A percentile compares a stretch with the other conserved stretches of the same genome.
Conservation (phyloP, 306 rosid genomes). For the Dryas drummondii region DNA sequence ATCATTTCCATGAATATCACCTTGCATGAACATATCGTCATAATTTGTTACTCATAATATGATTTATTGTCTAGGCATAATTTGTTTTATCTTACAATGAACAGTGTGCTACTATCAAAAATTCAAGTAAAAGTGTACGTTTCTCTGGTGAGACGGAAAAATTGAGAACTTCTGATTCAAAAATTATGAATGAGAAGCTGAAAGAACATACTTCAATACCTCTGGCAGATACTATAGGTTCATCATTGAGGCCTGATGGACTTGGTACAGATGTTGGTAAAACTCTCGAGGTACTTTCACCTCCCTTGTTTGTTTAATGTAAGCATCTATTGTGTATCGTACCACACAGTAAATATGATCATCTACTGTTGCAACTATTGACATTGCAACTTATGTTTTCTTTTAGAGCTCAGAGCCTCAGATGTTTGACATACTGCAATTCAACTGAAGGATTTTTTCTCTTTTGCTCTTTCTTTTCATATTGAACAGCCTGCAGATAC, state of each 20-base stretch:
- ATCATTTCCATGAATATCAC: too few relatives aligned
- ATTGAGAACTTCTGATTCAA: background rate
- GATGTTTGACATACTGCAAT: background rate
- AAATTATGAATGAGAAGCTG: background rate
- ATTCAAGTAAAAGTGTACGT: background rate
- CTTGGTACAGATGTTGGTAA: background rate
- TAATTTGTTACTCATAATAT: background rate
- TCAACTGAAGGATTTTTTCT: background rate
- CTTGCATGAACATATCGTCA: too few relatives aligned
- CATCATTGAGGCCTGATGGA: background rate
- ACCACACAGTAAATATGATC: background rate
- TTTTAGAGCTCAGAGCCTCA: background rate
- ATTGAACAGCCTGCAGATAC: constrained; percentile 26
- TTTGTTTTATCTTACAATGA: background rate
- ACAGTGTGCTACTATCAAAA: background rate
- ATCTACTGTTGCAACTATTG: background rate
- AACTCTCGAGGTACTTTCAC: background rate
- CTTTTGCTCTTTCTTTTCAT: background rate
- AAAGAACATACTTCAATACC: background rate
- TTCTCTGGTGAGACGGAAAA: background rate
- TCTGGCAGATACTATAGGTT: background rate
- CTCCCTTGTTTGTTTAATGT: background rate
- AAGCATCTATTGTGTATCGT: background rate
- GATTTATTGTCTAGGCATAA: background rate
- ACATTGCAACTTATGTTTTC: background rate